Base-by-base conservation (phyloP, 2,329 filamentous ascomycete genomes). In the Stachybotrys chartarum region DNA sequence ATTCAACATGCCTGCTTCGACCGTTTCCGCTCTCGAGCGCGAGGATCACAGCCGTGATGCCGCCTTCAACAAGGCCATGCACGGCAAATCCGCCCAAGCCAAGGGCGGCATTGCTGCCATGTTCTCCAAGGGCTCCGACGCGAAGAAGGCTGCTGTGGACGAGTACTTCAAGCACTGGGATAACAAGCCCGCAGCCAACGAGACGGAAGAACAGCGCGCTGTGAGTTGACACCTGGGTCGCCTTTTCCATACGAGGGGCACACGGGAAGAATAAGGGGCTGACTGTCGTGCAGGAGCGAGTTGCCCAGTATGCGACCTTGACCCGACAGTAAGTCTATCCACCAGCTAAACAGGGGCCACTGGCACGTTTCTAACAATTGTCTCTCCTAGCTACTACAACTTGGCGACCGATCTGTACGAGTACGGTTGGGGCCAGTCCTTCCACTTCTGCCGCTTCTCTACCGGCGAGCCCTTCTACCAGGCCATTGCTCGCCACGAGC, bases 121-220 rank as follows among this genome's bases (percentile, higher is more conserved):
- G 85, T 78, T 96, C 67, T 79, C 80, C 70, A 99, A 99, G 78
- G 87, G 94, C 72, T 61, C 66, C 32, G 68, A 78, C 32, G 90
- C 91, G 7, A 89, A 95, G 69, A 84, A 91, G 70, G 86, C 87
- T 53, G 91, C 91, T 50, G 83, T 92, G 31, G 89, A 94, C 68
- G 90, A 95, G 72, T 96, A 96, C 76, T 96, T 96, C 79, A 95
- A 95, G 81, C 91, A 96, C 72, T 96, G 90, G 89, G 91, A 96
- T 73, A 88, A 93, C 78, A 91, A 95, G 76, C 74, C 77, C 50
- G 88, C 78, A 35, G 85, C 81, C 59, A 82, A 86, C 47, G 94
- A 99, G 81, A 97, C 93, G 1, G 83, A 86, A 54, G 90, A 87
- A 66, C 86, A 83, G 63, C 85, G 93, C 68, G 87, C 91, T 74